A percentile compares a stretch with the other conserved stretches of the same genome.
phyloP scores from a whole-genome alignment of 768 basidiomycete species.

The Ramaria sp. region DNA sequence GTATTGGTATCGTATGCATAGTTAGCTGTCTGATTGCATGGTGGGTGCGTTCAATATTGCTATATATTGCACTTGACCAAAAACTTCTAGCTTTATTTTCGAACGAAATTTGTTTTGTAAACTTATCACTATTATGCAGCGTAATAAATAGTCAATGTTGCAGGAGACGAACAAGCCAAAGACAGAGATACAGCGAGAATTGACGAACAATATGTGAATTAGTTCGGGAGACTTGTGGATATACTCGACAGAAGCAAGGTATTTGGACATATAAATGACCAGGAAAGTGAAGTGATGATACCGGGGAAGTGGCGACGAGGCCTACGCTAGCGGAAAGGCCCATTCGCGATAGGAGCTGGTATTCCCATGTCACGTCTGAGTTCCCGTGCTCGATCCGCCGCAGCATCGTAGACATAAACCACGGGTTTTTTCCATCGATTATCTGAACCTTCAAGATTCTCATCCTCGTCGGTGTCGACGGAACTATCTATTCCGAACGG shows the following conservation, averaged over 20 bases:
- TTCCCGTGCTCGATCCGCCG: conserved; percentile 57
- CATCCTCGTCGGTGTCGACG: conserved; percentile 39
- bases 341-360: conserved; percentile 3
- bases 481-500: conserved; percentile 16
- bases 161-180: neutral
- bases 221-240: too few species aligned
- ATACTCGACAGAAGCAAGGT: too few species aligned
- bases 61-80: neutral
- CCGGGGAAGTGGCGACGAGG: neutral
- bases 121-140: neutral
- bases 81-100: conserved; percentile 1
- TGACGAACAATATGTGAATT: neutral
- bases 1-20: conserved; percentile 4
- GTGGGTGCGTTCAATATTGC: neutral
- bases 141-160: neutral
- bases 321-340: neutral
- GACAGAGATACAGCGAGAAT: neutral
- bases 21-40: conserved; percentile 4
- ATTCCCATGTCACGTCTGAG: conserved; percentile 7
- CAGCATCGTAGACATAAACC: conserved; percentile 86
- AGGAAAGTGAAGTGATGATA: neutral
- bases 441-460: conserved; percentile 18
- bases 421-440: conserved; percentile 35
- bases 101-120: conserved; percentile 1
- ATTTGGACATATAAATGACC: neutral